Base-by-base conservation (phyloP, 1,284 basidiomycete species). In the Rugosomyces carneus region DNA sequence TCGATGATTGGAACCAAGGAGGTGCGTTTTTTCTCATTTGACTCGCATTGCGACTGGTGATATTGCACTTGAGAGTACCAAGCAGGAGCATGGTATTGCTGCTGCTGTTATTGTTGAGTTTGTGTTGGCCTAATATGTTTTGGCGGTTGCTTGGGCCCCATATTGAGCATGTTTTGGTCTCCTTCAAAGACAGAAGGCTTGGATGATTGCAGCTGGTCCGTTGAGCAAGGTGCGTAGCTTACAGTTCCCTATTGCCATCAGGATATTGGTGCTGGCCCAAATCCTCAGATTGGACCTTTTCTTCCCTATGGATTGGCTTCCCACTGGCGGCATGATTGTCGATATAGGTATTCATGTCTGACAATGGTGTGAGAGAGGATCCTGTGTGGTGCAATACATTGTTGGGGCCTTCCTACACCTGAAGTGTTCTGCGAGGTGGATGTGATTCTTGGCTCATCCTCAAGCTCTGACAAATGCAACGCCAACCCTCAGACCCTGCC, bases 191-290 rank as follows among this genome's bases (percentile, higher is more conserved):
- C 68, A 18, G 71, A 62, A 0, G 76, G 65, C 54, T 82, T 79
- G 38, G 84, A 69, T 16, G 69, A 71, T 31, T 72, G 70, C 57
- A 83, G 64, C 53, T 78, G 77, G 55, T 84, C 81, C 0, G 75
- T 78, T 2, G 84, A 88, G n/a, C 82, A 75, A 3, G 85, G 84
- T 0, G 84, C 88, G 54, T 76, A 81, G n/a, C 73, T 71, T 42
- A 70, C 71, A 47, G 21, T 4, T 63, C 60, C 44, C 60, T 56
- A 35, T 64, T 62, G 8, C 57, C 46, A 37, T 62, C 61, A 8
- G 53, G 38, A 47, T 59, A 62, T 34, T 54, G 58, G 44, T 46
- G 61, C 26, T 58, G 59, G 35, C 42, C 57, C 32, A 50, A 45
- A 26, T 62, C 64, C 41, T 67, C 62, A 16, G 38, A 19, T 11